Conservation (phyloP, 306 rosid species). For the Betula pendula region DNA sequence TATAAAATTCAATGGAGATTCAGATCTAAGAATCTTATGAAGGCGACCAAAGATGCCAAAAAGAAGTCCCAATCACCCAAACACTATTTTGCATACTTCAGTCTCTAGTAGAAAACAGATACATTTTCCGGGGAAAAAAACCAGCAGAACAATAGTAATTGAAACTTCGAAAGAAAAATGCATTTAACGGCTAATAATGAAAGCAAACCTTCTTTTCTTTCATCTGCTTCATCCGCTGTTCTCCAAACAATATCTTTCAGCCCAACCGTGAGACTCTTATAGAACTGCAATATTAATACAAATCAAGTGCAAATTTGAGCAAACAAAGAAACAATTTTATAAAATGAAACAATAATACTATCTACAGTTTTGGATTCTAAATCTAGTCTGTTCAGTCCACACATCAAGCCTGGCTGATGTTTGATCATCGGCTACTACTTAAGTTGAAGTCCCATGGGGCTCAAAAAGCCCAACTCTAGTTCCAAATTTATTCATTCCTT, state of each 20-base stretch:
- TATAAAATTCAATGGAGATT: neutral
- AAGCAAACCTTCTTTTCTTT: slow-evolving; percentile 57
- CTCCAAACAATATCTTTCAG: slow-evolving; percentile 92
- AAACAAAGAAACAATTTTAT: neutral
- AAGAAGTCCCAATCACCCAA: neutral
- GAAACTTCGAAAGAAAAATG: neutral
- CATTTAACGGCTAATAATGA: slow-evolving; percentile 3
- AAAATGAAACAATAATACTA: neutral
- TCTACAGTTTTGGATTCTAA: neutral
- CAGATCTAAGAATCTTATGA: neutral
- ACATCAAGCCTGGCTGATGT: neutral
- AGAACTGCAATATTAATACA: slow-evolving; percentile 58
- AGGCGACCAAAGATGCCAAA: neutral
- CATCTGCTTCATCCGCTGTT: slow-evolving; percentile 60
- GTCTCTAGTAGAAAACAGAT: neutral
- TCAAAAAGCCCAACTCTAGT: neutral
- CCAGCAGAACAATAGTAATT: neutral
- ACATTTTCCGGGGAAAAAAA: neutral
- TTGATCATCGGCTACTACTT: neutral
- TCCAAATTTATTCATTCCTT: neutral
- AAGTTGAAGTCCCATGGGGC: neutral
- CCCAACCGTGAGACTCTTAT: slow-evolving; percentile 70
- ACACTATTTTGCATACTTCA: neutral
- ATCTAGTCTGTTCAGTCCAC: neutral
- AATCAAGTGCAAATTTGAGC: slow-evolving; percentile 20